Evolutionary conservation across 257 asterid genomes (phyloP).

Genomic region (Plectranthus barbatus): DNA sequence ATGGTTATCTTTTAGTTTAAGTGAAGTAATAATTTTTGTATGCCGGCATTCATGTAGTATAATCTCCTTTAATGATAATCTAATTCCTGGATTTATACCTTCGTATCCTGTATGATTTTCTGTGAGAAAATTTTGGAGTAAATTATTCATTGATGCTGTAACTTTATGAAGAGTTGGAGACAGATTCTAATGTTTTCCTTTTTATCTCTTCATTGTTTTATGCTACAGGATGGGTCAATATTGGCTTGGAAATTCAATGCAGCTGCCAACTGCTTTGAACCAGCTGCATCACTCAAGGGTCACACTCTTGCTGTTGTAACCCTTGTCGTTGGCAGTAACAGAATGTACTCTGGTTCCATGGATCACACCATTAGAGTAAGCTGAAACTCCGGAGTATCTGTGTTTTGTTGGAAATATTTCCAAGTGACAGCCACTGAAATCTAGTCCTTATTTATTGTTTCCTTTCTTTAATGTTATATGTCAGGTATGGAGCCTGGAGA

Average conservation of each 20-base stretch:
- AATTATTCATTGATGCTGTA: background rate
- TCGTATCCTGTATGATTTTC: too few relatives aligned
- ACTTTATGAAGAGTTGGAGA: background rate
- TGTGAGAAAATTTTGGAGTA: too few relatives aligned
- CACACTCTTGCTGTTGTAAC: slow-evolving; percentile 89
- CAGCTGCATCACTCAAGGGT: slow-evolving; percentile 77
- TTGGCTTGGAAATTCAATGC: slow-evolving; percentile 85
- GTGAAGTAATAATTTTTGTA: too few relatives aligned
- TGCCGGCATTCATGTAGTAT: too few relatives aligned
- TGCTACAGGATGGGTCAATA: slow-evolving; percentile 72
- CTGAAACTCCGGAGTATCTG: slow-evolving; percentile 1
- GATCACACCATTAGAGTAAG: slow-evolving; percentile 75
- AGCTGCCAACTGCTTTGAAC: slow-evolving; percentile 70
- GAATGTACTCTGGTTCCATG: slow-evolving; percentile 90
- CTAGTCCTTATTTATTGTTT: background rate
- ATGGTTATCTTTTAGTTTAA: too few relatives aligned
- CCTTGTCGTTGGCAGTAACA: slow-evolving; percentile 74
- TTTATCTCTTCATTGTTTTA: slow-evolving; percentile 8
- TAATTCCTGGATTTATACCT: too few relatives aligned
- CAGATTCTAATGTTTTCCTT: background rate
- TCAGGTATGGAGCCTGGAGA: slow-evolving; percentile 96
- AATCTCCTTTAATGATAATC: too few relatives aligned
- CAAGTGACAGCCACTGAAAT: background rate
- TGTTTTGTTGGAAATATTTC: background rate
- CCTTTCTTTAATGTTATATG: slow-evolving; percentile 11